Evolutionary conservation across 2,329 filamentous ascomycete species (phyloP).

Genomic region (Colletotrichum aenigma): DNA sequence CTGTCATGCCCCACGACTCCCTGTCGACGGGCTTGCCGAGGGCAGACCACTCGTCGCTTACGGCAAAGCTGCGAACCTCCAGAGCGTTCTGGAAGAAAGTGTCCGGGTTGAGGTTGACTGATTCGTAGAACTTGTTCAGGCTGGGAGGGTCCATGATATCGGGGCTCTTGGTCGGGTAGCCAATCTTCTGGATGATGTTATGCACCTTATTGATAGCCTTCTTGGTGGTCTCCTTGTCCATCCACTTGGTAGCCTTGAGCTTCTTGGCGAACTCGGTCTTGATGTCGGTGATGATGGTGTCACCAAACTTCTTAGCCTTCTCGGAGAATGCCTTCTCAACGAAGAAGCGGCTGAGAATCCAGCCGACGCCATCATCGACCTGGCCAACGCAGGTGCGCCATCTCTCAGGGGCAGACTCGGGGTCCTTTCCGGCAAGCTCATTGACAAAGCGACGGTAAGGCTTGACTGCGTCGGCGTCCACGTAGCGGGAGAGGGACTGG

Average conservation of each 20-base stretch:
- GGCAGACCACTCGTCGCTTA: constrained; percentile 57
- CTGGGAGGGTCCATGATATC: constrained; percentile 62
- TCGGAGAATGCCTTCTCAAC: constrained; percentile 71
- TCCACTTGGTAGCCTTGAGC: constrained; percentile 65
- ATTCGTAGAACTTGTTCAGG: constrained; percentile 61
- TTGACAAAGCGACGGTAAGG: constrained; percentile 66
- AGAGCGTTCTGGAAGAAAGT: constrained; percentile 64
- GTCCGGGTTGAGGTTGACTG: constrained; percentile 52
- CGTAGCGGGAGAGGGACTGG: constrained; percentile 51
- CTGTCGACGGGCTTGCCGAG: constrained; percentile 65
- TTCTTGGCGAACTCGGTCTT: constrained; percentile 68
- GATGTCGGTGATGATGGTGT: constrained; percentile 73
- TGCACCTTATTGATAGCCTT: constrained; percentile 68
- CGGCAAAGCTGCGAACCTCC: constrained; percentile 51
- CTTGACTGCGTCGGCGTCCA: constrained; percentile 64
- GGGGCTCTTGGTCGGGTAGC: constrained; percentile 67
- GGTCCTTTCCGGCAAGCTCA: constrained; percentile 64
- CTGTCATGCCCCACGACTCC: constrained; percentile 64
- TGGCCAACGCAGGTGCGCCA: constrained; percentile 68
- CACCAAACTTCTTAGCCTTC: constrained; percentile 68
- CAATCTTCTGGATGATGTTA: constrained; percentile 72
- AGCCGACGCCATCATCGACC: constrained; percentile 64
- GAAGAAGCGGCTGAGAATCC: constrained; percentile 75
- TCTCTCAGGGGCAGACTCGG: constrained; percentile 65
- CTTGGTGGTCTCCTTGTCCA: constrained; percentile 63